These are phyloP conservation scores for Teunomyces gatunensis DNA, from an alignment of 805 yeast species.

Conservation along the genomic window DNA sequence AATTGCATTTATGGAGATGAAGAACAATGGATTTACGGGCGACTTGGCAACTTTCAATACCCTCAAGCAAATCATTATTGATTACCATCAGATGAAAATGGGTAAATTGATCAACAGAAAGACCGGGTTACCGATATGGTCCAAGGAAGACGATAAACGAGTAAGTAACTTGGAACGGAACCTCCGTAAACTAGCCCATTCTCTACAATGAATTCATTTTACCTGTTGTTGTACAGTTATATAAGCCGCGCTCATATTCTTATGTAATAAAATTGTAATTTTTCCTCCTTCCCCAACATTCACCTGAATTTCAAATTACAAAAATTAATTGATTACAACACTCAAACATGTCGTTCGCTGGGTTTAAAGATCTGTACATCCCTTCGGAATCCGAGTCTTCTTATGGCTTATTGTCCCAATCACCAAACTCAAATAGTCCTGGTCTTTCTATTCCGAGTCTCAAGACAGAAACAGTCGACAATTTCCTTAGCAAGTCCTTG, in stretches of 20 bases:
- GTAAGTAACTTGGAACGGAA: slow-evolving; percentile 20
- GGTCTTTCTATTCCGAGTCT: slow-evolving; percentile 26
- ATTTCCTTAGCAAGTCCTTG: slow-evolving; percentile 26
- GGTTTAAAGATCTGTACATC: slow-evolving; percentile 17
- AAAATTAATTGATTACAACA: not conserved
- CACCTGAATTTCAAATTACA: not conserved
- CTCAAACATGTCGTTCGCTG: slow-evolving; percentile 9
- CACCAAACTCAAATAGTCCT: slow-evolving; percentile 11
- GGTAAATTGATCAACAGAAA: slow-evolving; percentile 24
- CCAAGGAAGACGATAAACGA: slow-evolving; percentile 34
- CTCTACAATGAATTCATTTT: not conserved
- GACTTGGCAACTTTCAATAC: slow-evolving; percentile 34
- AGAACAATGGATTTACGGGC: slow-evolving; percentile 40
- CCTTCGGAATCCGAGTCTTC: slow-evolving; percentile 14
- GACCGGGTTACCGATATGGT: slow-evolving; percentile 33
- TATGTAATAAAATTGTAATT: not conserved
- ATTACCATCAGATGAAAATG: slow-evolving; percentile 32
- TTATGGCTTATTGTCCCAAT: slow-evolving; percentile 11
- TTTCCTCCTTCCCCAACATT: not conserved
- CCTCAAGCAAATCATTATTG: slow-evolving; percentile 31
- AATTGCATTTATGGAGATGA: slow-evolving; percentile 35
- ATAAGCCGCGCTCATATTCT: too few relatives aligned
- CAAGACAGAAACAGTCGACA: slow-evolving; percentile 23
- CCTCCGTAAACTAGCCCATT: slow-evolving; percentile 4
- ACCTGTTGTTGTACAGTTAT: too few relatives aligned